Conservation (phyloP, 495 filamentous ascomycete genomes). For the Astrothelium subdiscretum region DNA sequence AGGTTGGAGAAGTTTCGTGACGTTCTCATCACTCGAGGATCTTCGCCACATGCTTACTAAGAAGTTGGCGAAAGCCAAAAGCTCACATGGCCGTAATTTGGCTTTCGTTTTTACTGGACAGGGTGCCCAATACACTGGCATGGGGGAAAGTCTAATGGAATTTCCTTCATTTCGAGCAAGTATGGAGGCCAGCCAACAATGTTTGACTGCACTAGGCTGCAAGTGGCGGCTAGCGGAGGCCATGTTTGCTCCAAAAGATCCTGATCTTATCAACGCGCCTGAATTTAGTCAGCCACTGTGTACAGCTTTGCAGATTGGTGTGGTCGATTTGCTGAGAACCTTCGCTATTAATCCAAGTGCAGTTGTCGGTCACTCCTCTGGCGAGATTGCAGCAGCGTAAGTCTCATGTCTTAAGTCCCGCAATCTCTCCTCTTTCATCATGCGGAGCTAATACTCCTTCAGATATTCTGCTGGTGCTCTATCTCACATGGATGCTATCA, state of each 20-base stretch:
- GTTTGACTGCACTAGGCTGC: constrained; percentile 6
- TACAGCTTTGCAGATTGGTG: constrained; percentile 16
- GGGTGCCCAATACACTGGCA: constrained; percentile 33
- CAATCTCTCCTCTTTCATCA: too few relatives aligned
- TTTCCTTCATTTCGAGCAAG: constrained; percentile 28
- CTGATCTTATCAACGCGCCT: neutral
- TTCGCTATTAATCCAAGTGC: constrained; percentile 22
- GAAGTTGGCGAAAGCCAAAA: neutral
- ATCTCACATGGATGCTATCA: neutral
- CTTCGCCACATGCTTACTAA: neutral
- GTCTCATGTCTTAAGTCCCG: too few relatives aligned
- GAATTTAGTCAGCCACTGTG: constrained; percentile 14
- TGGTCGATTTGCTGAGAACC: constrained; percentile 13
- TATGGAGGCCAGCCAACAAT: constrained; percentile 20
- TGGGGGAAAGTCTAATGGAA: constrained; percentile 32
- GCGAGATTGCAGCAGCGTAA: constrained; percentile 53
- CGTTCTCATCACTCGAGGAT: neutral
- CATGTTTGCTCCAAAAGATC: neutral
- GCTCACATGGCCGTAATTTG: neutral
- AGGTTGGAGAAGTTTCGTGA: too few relatives aligned
- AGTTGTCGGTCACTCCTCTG: constrained; percentile 49
- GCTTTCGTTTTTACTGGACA: constrained; percentile 33
- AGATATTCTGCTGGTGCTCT: neutral
- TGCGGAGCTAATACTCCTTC: neutral
- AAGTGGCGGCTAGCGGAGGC: too few relatives aligned